A percentile compares a stretch with the other conserved stretches of the same genome.
phyloP scores from a whole-genome alignment of 805 yeast species.

The Starmerella vaccinii region DNA sequence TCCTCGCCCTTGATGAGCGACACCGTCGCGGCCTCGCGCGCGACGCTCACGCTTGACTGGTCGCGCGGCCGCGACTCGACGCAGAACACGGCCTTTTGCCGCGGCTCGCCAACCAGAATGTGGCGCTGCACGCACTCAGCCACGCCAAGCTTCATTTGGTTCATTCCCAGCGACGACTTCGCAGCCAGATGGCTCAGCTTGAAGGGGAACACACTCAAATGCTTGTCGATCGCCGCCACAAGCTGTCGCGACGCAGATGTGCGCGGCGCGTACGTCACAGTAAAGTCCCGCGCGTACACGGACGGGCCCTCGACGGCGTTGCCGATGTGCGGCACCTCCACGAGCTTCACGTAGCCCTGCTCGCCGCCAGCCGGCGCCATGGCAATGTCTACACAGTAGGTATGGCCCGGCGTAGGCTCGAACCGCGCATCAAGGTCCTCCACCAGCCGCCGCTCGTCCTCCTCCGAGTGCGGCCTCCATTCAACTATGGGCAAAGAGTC shows the following conservation, averaged over 20 bases:
- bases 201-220: constrained; percentile 81
- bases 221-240: constrained; percentile 53
- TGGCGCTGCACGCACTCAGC: constrained; percentile 71
- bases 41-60: constrained; percentile 52
- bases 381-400: constrained; percentile 69
- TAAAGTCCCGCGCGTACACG: constrained; percentile 73
- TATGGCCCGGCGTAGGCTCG: constrained; percentile 68
- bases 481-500: constrained; percentile 87
- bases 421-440: constrained; percentile 47
- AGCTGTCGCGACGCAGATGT: constrained; percentile 63
- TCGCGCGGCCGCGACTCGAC: constrained; percentile 43
- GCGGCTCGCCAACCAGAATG: constrained; percentile 62
- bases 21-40: constrained; percentile 73
- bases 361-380: constrained; percentile 52
- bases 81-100: constrained; percentile 59
- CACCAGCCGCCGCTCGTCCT: constrained; percentile 15
- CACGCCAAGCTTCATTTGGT: constrained; percentile 61
- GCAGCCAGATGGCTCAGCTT: constrained; percentile 62
- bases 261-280: constrained; percentile 67
- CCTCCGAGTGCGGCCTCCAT: constrained; percentile 30
- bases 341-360: constrained; percentile 25
- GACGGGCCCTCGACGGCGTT: constrained; percentile 34
- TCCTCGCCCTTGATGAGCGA: constrained; percentile 39
- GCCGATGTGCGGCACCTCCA: constrained; percentile 28
- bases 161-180: constrained; percentile 45